These are phyloP conservation scores for Neurospora africana DNA, from an alignment of 495 filamentous ascomycete genomes.

Conservation along the genomic window DNA sequence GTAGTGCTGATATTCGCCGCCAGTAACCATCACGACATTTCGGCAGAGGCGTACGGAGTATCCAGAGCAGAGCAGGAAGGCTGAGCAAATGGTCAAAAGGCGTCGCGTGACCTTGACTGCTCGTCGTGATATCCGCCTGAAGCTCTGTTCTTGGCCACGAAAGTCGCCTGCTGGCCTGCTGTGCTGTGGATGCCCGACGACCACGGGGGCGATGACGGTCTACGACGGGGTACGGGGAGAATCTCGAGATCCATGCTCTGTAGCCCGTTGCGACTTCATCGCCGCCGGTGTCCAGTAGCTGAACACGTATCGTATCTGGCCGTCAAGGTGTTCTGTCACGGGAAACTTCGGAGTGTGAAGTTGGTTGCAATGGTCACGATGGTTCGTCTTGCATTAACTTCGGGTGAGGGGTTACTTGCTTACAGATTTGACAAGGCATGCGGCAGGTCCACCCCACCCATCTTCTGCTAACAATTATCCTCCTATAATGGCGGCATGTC, in stretches of 20 bases:
- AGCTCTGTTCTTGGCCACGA: neutral
- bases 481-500: fast-evolving
- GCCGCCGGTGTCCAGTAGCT: neutral
- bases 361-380: neutral
- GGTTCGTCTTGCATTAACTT: neutral
- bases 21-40: neutral
- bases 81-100: neutral
- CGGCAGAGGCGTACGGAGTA: neutral
- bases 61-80: neutral
- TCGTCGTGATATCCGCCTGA: neutral
- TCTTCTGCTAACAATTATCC: neutral
- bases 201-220: neutral
- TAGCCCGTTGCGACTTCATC: neutral
- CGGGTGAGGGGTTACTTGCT: neutral
- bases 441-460: neutral
- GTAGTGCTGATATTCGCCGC: neutral
- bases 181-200: neutral
- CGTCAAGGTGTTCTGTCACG: neutral
- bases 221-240: neutral
- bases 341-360: neutral
- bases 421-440: neutral
- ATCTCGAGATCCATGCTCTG: neutral
- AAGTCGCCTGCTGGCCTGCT: neutral
- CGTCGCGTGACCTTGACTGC: neutral
- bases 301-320: neutral